phyloP scores from a whole-genome alignment of 1,284 basidiomycete genomes.

The Fomitopsis betulina region DNA sequence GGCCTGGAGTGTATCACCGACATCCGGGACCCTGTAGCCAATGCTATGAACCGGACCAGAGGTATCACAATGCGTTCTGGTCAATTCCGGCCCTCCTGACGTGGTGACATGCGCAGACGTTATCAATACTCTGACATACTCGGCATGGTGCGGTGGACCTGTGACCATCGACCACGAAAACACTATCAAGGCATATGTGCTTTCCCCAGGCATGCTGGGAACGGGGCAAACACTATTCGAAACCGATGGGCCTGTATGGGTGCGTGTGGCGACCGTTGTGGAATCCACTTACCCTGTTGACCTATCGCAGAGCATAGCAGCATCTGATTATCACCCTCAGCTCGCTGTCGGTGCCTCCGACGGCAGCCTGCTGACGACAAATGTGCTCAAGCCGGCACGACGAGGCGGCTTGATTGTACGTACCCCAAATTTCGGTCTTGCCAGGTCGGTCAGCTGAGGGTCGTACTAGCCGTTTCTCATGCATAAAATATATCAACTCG shows the following conservation, averaged over 20 bases:
- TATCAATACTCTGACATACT: constrained; percentile 61
- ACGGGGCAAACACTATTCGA: constrained; percentile 70
- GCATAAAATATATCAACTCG: constrained; percentile 82
- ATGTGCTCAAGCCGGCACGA: constrained; percentile 62
- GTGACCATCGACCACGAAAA: constrained; percentile 78
- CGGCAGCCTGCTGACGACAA: constrained; percentile 72
- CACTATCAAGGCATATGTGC: constrained; percentile 66
- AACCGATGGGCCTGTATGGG: constrained; percentile 78
- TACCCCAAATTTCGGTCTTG: constrained; percentile 5
- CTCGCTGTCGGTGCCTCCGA: constrained; percentile 79
- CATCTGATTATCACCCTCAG: constrained; percentile 86
- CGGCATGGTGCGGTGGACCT: constrained; percentile 58
- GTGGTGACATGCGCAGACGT: constrained; percentile 46
- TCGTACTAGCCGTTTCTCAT: constrained; percentile 62
- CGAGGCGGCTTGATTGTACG: constrained; percentile 65
- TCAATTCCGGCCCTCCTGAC: neutral
- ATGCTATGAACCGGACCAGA: constrained; percentile 72
- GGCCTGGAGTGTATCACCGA: constrained; percentile 72
- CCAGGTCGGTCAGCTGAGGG: neutral
- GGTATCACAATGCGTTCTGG: constrained; percentile 31
- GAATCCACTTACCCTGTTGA: neutral
- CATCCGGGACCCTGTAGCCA: constrained; percentile 59
- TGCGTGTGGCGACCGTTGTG: constrained; percentile 28
- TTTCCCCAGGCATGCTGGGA: constrained; percentile 68
- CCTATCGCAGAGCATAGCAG: constrained; percentile 52